phyloP scores from a whole-genome alignment of 2,329 filamentous ascomycete species.

The Simplicillium sp. region DNA sequence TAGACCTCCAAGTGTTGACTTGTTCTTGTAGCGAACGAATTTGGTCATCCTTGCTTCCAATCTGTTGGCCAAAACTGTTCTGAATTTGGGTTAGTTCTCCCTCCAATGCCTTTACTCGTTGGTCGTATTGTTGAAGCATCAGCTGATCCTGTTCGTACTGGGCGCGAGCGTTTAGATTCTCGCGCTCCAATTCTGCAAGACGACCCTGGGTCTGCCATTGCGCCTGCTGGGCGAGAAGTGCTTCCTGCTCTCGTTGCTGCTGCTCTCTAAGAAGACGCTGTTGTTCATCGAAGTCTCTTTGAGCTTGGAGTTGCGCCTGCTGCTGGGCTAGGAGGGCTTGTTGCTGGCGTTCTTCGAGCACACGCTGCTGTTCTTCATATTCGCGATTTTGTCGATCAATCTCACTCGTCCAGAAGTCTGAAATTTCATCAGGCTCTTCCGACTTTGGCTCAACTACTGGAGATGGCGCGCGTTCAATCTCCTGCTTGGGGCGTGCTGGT shows the following conservation, averaged over 20 bases:
- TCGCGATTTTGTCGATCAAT: slow-evolving; percentile 85
- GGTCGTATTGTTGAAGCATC: slow-evolving; percentile 94
- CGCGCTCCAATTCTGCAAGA: slow-evolving; percentile 88
- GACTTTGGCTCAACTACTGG: slow-evolving; percentile 58
- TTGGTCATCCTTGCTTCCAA: slow-evolving; percentile 86
- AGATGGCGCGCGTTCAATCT: slow-evolving; percentile 57
- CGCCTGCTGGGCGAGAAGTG: slow-evolving; percentile 77
- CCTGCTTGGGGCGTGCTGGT: slow-evolving; percentile 71
- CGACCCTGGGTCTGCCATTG: slow-evolving; percentile 91
- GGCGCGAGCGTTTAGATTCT: slow-evolving; percentile 86
- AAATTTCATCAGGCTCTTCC: slow-evolving; percentile 87
- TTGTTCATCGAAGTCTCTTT: slow-evolving; percentile 94
- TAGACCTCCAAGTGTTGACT: slow-evolving; percentile 93
- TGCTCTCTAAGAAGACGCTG: slow-evolving; percentile 82
- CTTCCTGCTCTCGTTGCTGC: slow-evolving; percentile 82
- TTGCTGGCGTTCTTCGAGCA: slow-evolving; percentile 79
- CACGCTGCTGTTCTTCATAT: slow-evolving; percentile 87
- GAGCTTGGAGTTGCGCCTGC: slow-evolving; percentile 72
- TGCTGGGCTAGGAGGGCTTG: slow-evolving; percentile 74
- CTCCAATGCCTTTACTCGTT: slow-evolving; percentile 86
- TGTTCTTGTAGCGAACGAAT: slow-evolving; percentile 90
- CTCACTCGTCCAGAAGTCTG: slow-evolving; percentile 96
- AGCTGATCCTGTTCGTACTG: slow-evolving; percentile 97
- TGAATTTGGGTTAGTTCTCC: slow-evolving; percentile 76
- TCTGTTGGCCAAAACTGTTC: slow-evolving; percentile 75